These are phyloP conservation scores for Collybiopsis confluens DNA, from an alignment of 768 basidiomycete species.

Conservation along the genomic window DNA sequence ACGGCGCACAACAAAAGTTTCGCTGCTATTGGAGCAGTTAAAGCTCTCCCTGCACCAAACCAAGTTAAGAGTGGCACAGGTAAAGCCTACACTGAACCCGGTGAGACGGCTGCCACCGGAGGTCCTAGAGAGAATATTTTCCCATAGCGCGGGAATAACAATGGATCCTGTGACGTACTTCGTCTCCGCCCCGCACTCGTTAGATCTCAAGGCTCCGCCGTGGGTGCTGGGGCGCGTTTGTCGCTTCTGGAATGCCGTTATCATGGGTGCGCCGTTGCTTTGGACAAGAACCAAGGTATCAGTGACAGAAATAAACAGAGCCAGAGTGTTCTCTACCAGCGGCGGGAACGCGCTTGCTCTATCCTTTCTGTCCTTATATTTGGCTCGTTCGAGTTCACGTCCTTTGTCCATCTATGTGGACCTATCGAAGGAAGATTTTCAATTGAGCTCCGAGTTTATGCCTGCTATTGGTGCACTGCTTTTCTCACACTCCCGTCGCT, in stretches of 20 bases:
- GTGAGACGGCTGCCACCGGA: not conserved
- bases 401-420: not conserved
- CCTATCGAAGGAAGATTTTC: too few relatives aligned
- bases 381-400: not conserved
- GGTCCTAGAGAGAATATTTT: not conserved
- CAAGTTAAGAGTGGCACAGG: not conserved
- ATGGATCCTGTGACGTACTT: not conserved
- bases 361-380: not conserved
- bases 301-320: not conserved
- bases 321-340: not conserved
- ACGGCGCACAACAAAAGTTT: not conserved
- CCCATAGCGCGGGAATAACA: not conserved
- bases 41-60: not conserved
- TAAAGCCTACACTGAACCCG: not conserved
- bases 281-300: not conserved
- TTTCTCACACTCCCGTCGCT: not conserved
- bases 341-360: too few relatives aligned
- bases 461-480: not conserved
- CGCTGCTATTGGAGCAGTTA: not conserved
- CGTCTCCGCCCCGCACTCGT: not conserved
- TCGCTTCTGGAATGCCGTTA: not conserved
- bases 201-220: not conserved
- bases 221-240: not conserved
- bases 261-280: not conserved
- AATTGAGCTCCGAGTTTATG: too few relatives aligned